Conservation (phyloP, 106 monocot species). For the Platanthera zijinensis region DNA sequence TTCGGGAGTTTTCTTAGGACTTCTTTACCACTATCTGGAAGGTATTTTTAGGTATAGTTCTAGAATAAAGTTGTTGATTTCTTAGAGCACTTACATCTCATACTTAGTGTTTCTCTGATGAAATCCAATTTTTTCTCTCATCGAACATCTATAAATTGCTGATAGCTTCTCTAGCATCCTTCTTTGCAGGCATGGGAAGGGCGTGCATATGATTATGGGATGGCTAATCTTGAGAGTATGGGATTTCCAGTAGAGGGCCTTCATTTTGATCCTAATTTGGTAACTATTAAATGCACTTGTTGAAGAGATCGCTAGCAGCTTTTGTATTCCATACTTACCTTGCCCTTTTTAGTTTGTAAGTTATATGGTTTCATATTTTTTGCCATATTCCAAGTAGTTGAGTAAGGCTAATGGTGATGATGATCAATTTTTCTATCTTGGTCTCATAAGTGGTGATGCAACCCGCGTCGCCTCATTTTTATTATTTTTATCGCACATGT, state of each 20-base stretch:
- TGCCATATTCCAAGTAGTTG: not conserved
- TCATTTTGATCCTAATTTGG: conserved; percentile 88
- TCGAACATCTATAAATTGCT: conserved; percentile 7
- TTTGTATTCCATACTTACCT: not conserved
- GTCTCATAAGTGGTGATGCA: not conserved
- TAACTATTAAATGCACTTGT: conserved; percentile 26
- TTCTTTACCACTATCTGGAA: too few relatives aligned
- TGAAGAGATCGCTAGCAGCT: conserved; percentile 16
- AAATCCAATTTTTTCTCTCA: not conserved
- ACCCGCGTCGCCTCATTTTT: too few relatives aligned
- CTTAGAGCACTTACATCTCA: too few relatives aligned
- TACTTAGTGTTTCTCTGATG: not conserved
- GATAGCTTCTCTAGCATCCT: not conserved
- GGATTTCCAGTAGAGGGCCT: conserved; percentile 89
- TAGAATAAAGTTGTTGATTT: too few relatives aligned
- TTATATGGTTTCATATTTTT: too few relatives aligned
- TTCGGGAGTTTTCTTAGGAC: too few relatives aligned
- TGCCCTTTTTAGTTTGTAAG: not conserved
- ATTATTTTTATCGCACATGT: too few relatives aligned
- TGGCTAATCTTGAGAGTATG: conserved; percentile 85
- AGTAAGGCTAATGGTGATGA: not conserved
- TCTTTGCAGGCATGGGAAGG: conserved; percentile 88
- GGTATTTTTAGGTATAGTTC: too few relatives aligned
- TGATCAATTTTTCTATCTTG: not conserved
- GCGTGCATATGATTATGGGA: conserved; percentile 94